Percentiles rank a stretch among this genome's conserved stretches.
Evolutionary conservation across 176 grass and related monocot species (phyloP).

Genomic region (Avena eriantha): DNA sequence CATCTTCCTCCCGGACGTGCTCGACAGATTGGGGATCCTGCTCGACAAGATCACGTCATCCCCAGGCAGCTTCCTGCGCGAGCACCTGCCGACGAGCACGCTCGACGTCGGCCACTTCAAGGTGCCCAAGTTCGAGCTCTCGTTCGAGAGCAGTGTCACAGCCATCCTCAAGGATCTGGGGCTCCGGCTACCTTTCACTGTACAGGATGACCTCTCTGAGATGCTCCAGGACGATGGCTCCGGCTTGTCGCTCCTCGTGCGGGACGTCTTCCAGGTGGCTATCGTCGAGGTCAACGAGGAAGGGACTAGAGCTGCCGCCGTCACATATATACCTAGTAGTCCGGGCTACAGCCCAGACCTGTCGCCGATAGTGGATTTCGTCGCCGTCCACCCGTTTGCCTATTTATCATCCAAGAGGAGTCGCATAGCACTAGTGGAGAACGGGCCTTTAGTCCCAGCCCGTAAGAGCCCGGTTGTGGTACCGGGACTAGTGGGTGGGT

Average conservation of each 20-base stretch:
- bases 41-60: background rate
- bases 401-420: background rate
- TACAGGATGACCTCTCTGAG: background rate
- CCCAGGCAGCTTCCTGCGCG: background rate
- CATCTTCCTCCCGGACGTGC: background rate
- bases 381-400: slow-evolving; percentile 9
- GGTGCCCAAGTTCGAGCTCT: slow-evolving; percentile 7
- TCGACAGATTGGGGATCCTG: background rate
- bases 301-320: background rate
- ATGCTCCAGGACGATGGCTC: background rate
- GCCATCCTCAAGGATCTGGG: background rate
- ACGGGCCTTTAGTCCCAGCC: too few relatives aligned
- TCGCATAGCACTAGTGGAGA: too few relatives aligned
- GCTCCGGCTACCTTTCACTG: background rate
- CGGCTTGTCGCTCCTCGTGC: background rate
- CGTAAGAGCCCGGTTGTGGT: too few relatives aligned
- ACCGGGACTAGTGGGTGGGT: too few relatives aligned
- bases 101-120: background rate
- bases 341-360: background rate
- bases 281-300: slow-evolving; percentile 10
- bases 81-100: background rate
- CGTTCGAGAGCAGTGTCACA: background rate
- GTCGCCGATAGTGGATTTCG: background rate
- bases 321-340: background rate
- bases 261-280: background rate